A percentile compares a stretch with the other conserved stretches of the same genome.
These are phyloP conservation scores for Hygrocybe punicea DNA, from an alignment of 768 basidiomycete species.

Conservation along the genomic window DNA sequence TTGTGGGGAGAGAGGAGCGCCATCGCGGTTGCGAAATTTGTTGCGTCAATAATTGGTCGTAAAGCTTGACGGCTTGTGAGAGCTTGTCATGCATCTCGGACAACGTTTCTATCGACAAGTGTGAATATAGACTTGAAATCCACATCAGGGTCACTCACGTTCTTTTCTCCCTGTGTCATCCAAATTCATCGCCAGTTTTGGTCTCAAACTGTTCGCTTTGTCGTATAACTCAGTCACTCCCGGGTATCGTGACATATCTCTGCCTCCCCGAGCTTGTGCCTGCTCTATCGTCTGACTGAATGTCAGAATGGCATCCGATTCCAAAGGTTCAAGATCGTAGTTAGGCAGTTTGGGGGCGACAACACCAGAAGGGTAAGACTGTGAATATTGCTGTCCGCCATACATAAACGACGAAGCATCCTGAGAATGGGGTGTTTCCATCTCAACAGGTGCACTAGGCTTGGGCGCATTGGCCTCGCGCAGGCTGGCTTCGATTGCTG, in stretches of 20 bases:
- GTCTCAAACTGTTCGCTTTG: slow-evolving; percentile 71
- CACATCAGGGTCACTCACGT: slow-evolving; percentile 42
- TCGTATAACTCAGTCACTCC: slow-evolving; percentile 83
- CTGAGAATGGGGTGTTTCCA: slow-evolving; percentile 52
- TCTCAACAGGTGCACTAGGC: slow-evolving; percentile 70
- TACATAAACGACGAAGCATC: slow-evolving; percentile 36
- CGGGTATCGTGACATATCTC: slow-evolving; percentile 77
- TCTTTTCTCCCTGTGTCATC: slow-evolving; percentile 87
- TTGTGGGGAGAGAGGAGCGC: slow-evolving; percentile 40
- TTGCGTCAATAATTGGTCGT: slow-evolving; percentile 83
- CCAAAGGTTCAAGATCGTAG: slow-evolving; percentile 78
- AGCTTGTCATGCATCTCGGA: slow-evolving; percentile 94
- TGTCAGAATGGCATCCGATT: slow-evolving; percentile 82
- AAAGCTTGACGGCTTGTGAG: slow-evolving; percentile 86
- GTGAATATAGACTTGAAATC: neutral
- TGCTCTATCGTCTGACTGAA: slow-evolving; percentile 91
- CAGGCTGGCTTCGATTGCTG: slow-evolving; percentile 93
- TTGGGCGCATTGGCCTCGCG: slow-evolving; percentile 76
- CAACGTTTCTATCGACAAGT: slow-evolving; percentile 60
- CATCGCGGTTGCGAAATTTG: slow-evolving; percentile 74
- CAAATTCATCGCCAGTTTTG: slow-evolving; percentile 77
- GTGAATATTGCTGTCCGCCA: slow-evolving; percentile 34
- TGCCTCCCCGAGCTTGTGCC: slow-evolving; percentile 70
- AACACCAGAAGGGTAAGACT: slow-evolving; percentile 42
- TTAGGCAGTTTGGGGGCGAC: slow-evolving; percentile 57